These are phyloP conservation scores for Annulohypoxylon moriforme DNA, from an alignment of 495 filamentous ascomycete genomes.

Conservation along the genomic window DNA sequence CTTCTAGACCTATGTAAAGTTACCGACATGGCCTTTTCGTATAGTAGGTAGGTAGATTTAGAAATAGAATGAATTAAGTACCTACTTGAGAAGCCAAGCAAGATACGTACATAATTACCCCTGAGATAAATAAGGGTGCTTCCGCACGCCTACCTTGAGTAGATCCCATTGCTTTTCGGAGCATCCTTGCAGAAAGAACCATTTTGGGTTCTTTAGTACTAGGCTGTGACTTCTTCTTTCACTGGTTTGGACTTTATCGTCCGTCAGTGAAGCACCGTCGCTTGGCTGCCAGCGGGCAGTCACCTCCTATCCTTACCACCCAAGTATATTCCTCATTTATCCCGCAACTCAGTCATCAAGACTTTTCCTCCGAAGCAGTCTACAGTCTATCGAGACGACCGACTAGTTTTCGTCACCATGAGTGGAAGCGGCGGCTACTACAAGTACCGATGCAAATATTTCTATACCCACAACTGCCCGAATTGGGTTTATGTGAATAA, in stretches of 20 bases:
- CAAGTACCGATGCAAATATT: conserved; percentile 72
- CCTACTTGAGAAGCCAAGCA: not conserved
- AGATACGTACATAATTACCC: not conserved
- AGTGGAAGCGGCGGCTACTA: conserved; percentile 69
- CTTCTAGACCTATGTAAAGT: not conserved
- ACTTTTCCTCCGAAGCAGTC: conserved; percentile 11
- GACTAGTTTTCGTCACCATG: conserved; percentile 53
- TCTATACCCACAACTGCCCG: conserved; percentile 65
- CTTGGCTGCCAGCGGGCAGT: conserved; percentile 44
- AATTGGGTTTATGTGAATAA: conserved; percentile 73
- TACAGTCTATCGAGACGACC: conserved; percentile 5
- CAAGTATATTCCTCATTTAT: not conserved
- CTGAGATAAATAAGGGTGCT: conserved; percentile 38
- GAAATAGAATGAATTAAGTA: too few species aligned
- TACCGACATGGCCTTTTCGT: not conserved
- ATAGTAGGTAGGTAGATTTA: not conserved
- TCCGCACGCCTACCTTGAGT: conserved; percentile 30
- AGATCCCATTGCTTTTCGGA: conserved; percentile 26
- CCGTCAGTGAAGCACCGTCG: conserved; percentile 36
- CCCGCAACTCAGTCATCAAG: conserved; percentile 9
- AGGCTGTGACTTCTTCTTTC: conserved; percentile 13
- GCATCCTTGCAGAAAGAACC: conserved; percentile 35
- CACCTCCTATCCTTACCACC: conserved; percentile 1
- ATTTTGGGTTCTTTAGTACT: conserved; percentile 20
- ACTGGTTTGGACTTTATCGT: conserved; percentile 33